Base-by-base conservation (phyloP, 78 protist species). In the Chrysochromulina parva region DNA sequence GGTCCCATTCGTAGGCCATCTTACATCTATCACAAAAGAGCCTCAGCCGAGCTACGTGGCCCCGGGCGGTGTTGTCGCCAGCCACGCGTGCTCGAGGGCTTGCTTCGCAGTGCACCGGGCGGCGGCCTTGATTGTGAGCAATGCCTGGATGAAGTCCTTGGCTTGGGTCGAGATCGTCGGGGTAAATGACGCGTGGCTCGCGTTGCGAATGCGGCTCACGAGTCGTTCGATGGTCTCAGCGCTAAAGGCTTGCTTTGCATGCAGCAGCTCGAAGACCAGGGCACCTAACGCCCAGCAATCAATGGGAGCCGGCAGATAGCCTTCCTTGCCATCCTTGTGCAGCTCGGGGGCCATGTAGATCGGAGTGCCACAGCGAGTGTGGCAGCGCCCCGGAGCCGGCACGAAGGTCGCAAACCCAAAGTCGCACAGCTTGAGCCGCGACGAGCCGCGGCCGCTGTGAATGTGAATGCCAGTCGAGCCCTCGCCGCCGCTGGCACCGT, bases 401-500 rank as follows among this genome's bases (percentile, higher is more conserved):
- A 4, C 0, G 17, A 5, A 26, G 22, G 0, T 7, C 48, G 55
- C 24, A 19, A 92, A 20, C 52, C 90, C 92, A 20, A 92, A 92
- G 88, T 92, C 91, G 13, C 88, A 19, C n/a, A 92, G 5, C 88
- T 89, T 92, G 28, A 74, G 16, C 69, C 0, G 17, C 62, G 62
- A 58, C 38, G 38, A 38, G 38, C 38, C 38, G 38, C 38, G 38
- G 38, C 38, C 38, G 38, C 38, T 38, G 38, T 38, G 38, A 38
- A 38, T 38, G 38, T 38, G 38, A 38, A 38, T 38, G 38, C 38
- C 38, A 38, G 38, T 38, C 38, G 38, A 38, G 38, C 38, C 38
- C 38, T 38, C 38, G 38, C 38, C 38, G 38, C 38, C 38, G 88
- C 95, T 98, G 9, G 98, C 97, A 0, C 84, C 54, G 7, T 85